These are phyloP conservation scores for Elsinoe australis DNA, from an alignment of 2,329 filamentous ascomycete genomes.

Conservation along the genomic window DNA sequence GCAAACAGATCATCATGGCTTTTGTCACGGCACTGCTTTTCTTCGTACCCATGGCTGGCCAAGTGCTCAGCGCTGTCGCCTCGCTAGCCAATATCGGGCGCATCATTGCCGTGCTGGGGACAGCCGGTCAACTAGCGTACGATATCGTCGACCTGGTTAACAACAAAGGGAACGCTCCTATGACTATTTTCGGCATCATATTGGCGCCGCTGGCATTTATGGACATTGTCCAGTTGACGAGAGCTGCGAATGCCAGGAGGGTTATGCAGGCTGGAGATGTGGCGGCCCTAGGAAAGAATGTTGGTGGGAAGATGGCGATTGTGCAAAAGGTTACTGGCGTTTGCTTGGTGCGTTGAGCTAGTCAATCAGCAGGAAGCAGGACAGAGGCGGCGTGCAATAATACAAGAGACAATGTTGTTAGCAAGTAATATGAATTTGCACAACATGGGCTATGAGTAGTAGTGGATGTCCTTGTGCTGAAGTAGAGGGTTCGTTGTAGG, in stretches of 20 bases:
- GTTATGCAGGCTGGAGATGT: not conserved
- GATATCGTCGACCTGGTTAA: not conserved
- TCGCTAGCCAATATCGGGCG: not conserved
- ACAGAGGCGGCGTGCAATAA: no score
- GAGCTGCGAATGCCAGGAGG: not conserved
- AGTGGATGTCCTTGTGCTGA: no score
- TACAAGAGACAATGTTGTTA: no score
- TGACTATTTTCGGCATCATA: not conserved
- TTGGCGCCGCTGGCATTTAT: not conserved
- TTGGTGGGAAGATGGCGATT: not conserved
- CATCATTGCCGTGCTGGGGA: not conserved
- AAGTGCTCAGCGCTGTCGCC: not conserved
- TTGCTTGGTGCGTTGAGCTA: not conserved
- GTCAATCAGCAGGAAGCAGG: no score
- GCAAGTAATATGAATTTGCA: no score
- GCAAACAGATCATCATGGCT: not conserved
- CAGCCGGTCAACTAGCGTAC: not conserved
- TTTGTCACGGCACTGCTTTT: not conserved
- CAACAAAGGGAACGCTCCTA: not conserved
- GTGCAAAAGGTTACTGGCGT: not conserved
- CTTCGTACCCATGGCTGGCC: not conserved
- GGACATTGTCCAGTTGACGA: not conserved
- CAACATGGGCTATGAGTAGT: no score
- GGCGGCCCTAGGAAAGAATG: not conserved
- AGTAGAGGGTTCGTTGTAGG: no score